A percentile compares a stretch with the other conserved stretches of the same genome.
These are phyloP conservation scores for Odontarrhena argentea DNA, from an alignment of 345 rosid species.

Conservation along the genomic window DNA sequence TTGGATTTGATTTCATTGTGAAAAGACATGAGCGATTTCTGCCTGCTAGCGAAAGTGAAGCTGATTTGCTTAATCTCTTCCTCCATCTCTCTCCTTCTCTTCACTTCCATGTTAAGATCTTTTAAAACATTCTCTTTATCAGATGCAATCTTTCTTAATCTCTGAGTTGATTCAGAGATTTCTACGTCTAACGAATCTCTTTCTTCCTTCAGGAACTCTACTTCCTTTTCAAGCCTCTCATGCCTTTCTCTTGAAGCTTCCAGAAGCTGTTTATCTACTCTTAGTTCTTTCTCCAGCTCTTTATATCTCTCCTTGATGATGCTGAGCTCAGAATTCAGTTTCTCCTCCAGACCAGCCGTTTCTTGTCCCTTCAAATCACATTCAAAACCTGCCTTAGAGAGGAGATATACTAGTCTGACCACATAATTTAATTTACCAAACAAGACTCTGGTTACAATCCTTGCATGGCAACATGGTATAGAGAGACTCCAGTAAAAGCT, in stretches of 20 bases:
- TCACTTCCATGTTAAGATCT: constrained; percentile 62
- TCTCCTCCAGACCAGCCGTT: constrained; percentile 47
- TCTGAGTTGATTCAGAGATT: constrained; percentile 51
- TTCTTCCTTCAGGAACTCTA: constrained; percentile 63
- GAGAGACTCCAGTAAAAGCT: constrained; percentile 1
- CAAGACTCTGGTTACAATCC: constrained; percentile 1
- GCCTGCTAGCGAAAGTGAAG: constrained; percentile 61
- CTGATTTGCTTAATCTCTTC: constrained; percentile 75
- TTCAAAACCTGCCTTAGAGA: constrained; percentile 52
- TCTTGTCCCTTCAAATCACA: constrained; percentile 63
- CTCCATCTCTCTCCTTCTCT: constrained; percentile 62
- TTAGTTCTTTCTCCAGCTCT: constrained; percentile 54
- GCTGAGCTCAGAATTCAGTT: constrained; percentile 49
- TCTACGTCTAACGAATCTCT: constrained; percentile 50
- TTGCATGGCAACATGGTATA: neutral
- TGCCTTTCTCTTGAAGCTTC: constrained; percentile 57
- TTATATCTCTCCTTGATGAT: constrained; percentile 53
- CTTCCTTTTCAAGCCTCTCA: constrained; percentile 56
- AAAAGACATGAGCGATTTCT: constrained; percentile 61
- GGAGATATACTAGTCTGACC: constrained; percentile 27
- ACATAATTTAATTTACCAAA: constrained; percentile 16
- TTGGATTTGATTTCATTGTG: constrained; percentile 64
- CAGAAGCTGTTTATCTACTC: constrained; percentile 48
- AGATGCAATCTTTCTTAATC: constrained; percentile 44
- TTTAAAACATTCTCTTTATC: constrained; percentile 67